Conservation (phyloP, 768 basidiomycete genomes). For the Pulveroboletus frians region DNA sequence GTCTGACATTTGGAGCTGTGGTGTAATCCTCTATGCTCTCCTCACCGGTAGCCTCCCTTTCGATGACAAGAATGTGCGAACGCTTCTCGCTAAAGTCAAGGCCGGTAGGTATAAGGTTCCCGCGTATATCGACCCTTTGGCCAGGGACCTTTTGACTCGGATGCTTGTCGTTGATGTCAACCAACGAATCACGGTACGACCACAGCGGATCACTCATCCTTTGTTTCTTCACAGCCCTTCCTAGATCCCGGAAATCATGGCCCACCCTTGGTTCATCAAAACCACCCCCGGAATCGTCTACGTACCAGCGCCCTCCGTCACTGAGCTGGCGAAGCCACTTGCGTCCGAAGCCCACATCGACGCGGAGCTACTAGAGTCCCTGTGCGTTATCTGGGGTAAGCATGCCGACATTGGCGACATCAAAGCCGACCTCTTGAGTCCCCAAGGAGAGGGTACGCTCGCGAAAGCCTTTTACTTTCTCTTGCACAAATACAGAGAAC, state of each 20-base stretch:
- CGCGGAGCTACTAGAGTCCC: slow-evolving; percentile 67
- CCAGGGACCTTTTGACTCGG: slow-evolving; percentile 73
- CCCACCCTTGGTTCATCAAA: slow-evolving; percentile 77
- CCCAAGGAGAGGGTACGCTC: slow-evolving; percentile 62
- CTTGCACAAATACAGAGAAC: slow-evolving; percentile 69
- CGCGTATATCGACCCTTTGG: slow-evolving; percentile 70
- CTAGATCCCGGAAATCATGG: slow-evolving; percentile 81
- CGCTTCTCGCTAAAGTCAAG: slow-evolving; percentile 81
- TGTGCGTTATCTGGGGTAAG: slow-evolving; percentile 81
- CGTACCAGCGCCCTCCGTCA: slow-evolving; percentile 55
- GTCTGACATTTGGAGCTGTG: slow-evolving; percentile 96
- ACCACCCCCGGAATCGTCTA: slow-evolving; percentile 45
- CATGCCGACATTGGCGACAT: slow-evolving; percentile 58
- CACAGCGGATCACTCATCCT: neutral
- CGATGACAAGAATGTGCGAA: slow-evolving; percentile 81
- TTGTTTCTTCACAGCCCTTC: slow-evolving; percentile 3
- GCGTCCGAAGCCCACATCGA: slow-evolving; percentile 67
- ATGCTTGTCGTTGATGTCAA: slow-evolving; percentile 89
- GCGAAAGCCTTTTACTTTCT: slow-evolving; percentile 90
- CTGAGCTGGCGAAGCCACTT: slow-evolving; percentile 66
- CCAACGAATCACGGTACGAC: slow-evolving; percentile 70
- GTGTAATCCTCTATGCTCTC: slow-evolving; percentile 87
- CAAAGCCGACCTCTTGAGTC: slow-evolving; percentile 61
- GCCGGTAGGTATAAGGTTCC: slow-evolving; percentile 83
- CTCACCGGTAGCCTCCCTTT: slow-evolving; percentile 90